phyloP scores from a whole-genome alignment of 495 filamentous ascomycete species.

The Neurospora tetrasperma region DNA sequence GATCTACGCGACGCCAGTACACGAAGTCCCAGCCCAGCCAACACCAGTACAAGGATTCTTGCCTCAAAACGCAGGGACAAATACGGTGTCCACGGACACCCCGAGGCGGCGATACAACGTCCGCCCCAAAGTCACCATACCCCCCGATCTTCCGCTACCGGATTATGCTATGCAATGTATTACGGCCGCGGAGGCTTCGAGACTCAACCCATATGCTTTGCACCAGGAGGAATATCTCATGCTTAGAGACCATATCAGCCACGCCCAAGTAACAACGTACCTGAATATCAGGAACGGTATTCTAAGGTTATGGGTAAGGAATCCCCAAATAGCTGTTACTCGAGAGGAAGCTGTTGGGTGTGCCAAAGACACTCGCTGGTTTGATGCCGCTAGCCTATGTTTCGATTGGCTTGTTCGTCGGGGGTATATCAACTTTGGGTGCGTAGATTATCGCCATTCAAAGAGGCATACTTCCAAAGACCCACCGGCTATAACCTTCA shows the following conservation, averaged over 20 bases:
- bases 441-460: slow-evolving; percentile 48
- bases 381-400: slow-evolving; percentile 76
- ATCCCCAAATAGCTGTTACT: slow-evolving; percentile 78
- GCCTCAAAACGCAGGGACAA: background rate
- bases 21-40: background rate
- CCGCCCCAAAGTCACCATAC: slow-evolving; percentile 71
- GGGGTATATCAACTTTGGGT: slow-evolving; percentile 97
- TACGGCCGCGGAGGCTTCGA: slow-evolving; percentile 75
- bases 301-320: slow-evolving; percentile 78
- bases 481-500: slow-evolving; percentile 22
- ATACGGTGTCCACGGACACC: background rate
- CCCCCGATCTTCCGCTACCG: slow-evolving; percentile 54
- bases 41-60: background rate
- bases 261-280: slow-evolving; percentile 88
- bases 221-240: slow-evolving; percentile 78
- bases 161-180: slow-evolving; percentile 86
- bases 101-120: slow-evolving; percentile 39
- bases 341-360: slow-evolving; percentile 87
- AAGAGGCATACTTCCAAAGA: slow-evolving; percentile 18
- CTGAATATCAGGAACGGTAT: slow-evolving; percentile 96
- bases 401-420: slow-evolving; percentile 85
- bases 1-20: background rate
- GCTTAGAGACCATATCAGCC: slow-evolving; percentile 70
- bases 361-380: slow-evolving; percentile 84
- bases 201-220: slow-evolving; percentile 80